Evolutionary conservation across 1,284 basidiomycete species (phyloP), one percentile per base, ranked within the genome.

Genomic region (Golubevia pallescens): DNA sequence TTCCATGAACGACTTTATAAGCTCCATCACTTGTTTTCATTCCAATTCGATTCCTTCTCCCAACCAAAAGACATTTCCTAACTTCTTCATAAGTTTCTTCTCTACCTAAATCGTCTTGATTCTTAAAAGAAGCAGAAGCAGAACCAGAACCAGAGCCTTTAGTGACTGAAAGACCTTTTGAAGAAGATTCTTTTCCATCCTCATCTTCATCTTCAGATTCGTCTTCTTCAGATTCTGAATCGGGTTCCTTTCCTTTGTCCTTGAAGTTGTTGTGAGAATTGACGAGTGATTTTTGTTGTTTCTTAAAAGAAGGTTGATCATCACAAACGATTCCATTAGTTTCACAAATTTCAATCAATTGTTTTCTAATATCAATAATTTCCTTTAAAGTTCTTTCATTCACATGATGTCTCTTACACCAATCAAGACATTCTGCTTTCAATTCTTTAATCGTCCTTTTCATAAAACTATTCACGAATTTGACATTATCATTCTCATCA

Each of bases 321-420:
- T 78, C 75, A 61, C 76, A 78, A 1, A 55, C 56, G 23, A 84
- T 75, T 21, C 71, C 71, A 23, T 77, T 69, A 58, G 74, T 73
- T 6, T 60, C 14, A 65, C 82, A 85, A 13, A 83, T 71, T 1
- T 58, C 69, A 20, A 60, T 51, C 14, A 85, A 62, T 68, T 85
- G 82, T 21, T 69, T 69, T 0, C 82, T 72, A 23, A 85, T 79
- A 28, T 75, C 70, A 8, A 77, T 58, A 1, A 80, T 69, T 32
- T 84, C 78, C 61, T 70, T 66, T 62, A 82, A 61, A 8, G 74
- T 71, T 23, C 78, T 75, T 38, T 80, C 68, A 61, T 76, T 73
- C 2, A 85, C 69, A n/a, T 28, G 75, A 61, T 85, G 75, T 21
- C 71, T 68, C 34, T 66, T 64, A 60, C 82, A 85, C 82, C 82